A percentile compares a stretch with the other conserved stretches of the same genome.
Conservation (phyloP, 345 rosid species). For the Isatis tinctoria region DNA sequence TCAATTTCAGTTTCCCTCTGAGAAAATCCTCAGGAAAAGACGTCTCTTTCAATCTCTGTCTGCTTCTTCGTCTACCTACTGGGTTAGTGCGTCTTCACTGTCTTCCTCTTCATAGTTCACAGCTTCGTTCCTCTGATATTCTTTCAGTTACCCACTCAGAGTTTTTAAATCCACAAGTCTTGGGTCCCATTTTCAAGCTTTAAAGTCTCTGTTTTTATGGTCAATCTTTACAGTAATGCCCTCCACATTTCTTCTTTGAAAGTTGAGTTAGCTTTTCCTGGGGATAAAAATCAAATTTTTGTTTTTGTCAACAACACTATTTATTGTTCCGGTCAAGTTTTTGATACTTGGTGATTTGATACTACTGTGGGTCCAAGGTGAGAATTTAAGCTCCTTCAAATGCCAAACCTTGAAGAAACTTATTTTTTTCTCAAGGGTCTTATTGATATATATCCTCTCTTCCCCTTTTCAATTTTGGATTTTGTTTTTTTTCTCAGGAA, state of each 20-base stretch:
- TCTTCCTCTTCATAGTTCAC: slow-evolving; percentile 24
- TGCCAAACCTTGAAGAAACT: slow-evolving; percentile 33
- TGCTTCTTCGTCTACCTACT: slow-evolving; percentile 3
- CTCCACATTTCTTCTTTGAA: slow-evolving; percentile 16
- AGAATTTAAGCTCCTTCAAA: slow-evolving; percentile 32
- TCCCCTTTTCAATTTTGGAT: background rate
- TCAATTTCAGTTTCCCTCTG: background rate
- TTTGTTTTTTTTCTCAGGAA: background rate
- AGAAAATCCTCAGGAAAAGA: background rate
- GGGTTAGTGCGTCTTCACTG: slow-evolving; percentile 32
- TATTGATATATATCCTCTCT: background rate
- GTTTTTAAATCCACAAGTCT: slow-evolving; percentile 3
- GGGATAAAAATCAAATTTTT: background rate
- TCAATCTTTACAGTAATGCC: slow-evolving; percentile 18
- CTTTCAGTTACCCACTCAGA: background rate
- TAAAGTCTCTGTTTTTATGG: slow-evolving; percentile 25
- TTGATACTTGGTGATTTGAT: slow-evolving; percentile 29
- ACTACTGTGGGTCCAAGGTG: slow-evolving; percentile 27
- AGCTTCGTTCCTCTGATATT: background rate
- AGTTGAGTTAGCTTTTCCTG: background rate
- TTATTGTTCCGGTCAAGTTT: slow-evolving; percentile 40
- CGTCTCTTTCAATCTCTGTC: slow-evolving; percentile 1
- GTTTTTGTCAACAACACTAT: slow-evolving; percentile 8
- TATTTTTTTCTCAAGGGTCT: background rate
- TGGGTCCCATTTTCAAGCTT: slow-evolving; percentile 28